phyloP scores from a whole-genome alignment of 2,329 filamentous ascomycete genomes.

The Pezicula neosporulosa region DNA sequence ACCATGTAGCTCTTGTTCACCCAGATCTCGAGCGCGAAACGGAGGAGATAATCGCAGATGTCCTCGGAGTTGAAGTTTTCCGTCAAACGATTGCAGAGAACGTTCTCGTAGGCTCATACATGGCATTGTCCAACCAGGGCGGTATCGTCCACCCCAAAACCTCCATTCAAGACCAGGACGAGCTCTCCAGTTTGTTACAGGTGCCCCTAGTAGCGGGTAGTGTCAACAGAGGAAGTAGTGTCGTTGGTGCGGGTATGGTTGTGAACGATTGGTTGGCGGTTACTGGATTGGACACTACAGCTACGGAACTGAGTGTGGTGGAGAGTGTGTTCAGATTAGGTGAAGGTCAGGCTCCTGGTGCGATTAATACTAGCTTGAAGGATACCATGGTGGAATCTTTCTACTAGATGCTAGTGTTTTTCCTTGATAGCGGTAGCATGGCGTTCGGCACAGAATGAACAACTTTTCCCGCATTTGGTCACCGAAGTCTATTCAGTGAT shows the following conservation, averaged over 20 bases:
- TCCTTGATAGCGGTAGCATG: conserved; percentile 1
- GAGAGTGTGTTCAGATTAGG: conserved; percentile 95
- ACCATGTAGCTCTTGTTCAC: conserved; percentile 94
- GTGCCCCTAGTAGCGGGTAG: conserved; percentile 92
- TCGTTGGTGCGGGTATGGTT: conserved; percentile 96
- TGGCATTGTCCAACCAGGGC: conserved; percentile 92
- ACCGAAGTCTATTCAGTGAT: background rate
- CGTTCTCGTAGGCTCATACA: conserved; percentile 93
- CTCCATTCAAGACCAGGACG: conserved; percentile 94
- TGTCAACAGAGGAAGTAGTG: conserved; percentile 88
- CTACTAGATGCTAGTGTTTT: conserved; percentile 58
- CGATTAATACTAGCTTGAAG: conserved; percentile 83
- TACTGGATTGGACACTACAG: conserved; percentile 88
- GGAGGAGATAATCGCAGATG: conserved; percentile 97
- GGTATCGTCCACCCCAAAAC: conserved; percentile 98
- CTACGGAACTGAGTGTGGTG: conserved; percentile 94
- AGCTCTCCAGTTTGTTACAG: conserved; percentile 88
- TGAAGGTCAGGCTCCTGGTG: conserved; percentile 75
- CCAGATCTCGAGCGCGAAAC: conserved; percentile 96
- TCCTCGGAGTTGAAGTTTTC: conserved; percentile 85
- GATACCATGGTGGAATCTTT: conserved; percentile 99
- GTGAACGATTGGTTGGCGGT: conserved; percentile 98
- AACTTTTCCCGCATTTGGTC: background rate
- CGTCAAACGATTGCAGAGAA: conserved; percentile 96
- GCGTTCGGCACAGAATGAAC: background rate